A percentile compares a stretch with the other conserved stretches of the same genome.
Conservation (phyloP, 768 basidiomycete species). For the Boletus pseudopeckii region DNA sequence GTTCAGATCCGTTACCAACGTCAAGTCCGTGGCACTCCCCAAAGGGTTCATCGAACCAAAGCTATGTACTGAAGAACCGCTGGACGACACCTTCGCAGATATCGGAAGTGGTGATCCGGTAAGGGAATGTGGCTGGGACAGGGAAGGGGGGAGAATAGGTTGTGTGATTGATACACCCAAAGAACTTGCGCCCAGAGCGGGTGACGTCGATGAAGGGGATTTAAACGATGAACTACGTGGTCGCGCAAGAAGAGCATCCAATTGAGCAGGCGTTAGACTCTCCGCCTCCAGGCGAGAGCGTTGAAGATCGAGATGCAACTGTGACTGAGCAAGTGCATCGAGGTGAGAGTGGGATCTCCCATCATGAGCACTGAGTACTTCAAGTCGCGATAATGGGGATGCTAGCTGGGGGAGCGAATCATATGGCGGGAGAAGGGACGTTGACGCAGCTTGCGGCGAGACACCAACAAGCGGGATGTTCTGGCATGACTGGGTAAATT, state of each 20-base stretch:
- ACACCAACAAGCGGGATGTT: conserved; percentile 23
- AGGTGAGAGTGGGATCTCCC: conserved; percentile 19
- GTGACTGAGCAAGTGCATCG: conserved; percentile 23
- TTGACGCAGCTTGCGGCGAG: conserved; percentile 15
- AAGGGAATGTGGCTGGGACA: conserved; percentile 29
- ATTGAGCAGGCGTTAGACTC: conserved; percentile 22
- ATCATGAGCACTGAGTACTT: conserved; percentile 26
- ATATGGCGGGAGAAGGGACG: conserved; percentile 16
- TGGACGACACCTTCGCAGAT: conserved; percentile 23
- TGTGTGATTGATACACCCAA: conserved; percentile 18
- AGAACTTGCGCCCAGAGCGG: conserved; percentile 11
- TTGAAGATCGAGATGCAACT: conserved; percentile 24
- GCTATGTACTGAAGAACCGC: conserved; percentile 19
- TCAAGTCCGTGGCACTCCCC: conserved; percentile 18
- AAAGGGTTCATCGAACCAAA: conserved; percentile 11
- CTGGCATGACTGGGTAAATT: conserved; percentile 50
- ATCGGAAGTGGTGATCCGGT: conserved; percentile 26
- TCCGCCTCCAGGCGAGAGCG: conserved; percentile 29
- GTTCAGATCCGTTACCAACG: conserved; percentile 24
- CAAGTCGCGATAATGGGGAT: conserved; percentile 22
- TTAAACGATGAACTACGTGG: conserved; percentile 23
- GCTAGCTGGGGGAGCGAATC: conserved; percentile 24
- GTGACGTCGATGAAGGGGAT: conserved; percentile 22
- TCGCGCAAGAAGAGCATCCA: conserved; percentile 28
- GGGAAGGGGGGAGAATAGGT: conserved; percentile 20